Evolutionary conservation across 306 rosid species (phyloP).

Genomic region (Luffa aegyptiaca): DNA sequence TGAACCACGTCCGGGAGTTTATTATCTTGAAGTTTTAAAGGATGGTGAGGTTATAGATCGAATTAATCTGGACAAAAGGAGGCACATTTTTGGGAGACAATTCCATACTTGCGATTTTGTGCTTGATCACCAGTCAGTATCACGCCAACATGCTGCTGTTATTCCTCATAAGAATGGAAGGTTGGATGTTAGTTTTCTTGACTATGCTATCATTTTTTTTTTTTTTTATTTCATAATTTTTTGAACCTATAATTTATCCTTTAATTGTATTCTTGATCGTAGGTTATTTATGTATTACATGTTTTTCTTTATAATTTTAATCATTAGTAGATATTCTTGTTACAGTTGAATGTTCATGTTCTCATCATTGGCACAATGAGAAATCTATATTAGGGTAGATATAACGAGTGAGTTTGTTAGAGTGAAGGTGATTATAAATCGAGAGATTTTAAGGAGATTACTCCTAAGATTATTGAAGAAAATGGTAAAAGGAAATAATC

Average conservation of each 20-base stretch:
- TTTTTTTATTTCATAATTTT: not conserved
- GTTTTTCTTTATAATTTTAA: not conserved
- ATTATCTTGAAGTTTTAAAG: slow-evolving; percentile 75
- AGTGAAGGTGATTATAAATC: not conserved
- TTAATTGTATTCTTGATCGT: not conserved
- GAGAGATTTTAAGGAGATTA: not conserved
- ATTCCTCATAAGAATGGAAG: slow-evolving; percentile 96
- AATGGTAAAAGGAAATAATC: not conserved
- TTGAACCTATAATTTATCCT: not conserved
- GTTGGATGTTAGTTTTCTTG: slow-evolving; percentile 27
- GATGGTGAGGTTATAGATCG: slow-evolving; percentile 73
- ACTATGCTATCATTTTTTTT: slow-evolving; percentile 7
- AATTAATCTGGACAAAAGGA: slow-evolving; percentile 59
- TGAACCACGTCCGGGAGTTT: slow-evolving; percentile 83
- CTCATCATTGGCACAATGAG: not conserved
- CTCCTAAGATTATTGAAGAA: not conserved
- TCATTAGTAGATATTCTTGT: not conserved
- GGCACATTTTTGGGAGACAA: slow-evolving; percentile 83
- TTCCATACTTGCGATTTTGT: slow-evolving; percentile 70
- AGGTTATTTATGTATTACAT: not conserved
- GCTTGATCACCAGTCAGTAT: slow-evolving; percentile 94
- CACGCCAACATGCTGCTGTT: slow-evolving; percentile 96
- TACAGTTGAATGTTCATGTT: not conserved
- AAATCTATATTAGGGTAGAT: not conserved
- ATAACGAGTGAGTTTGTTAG: not conserved